Conservation (phyloP, 1,139 yeast species). For the Keqinozyma sinolaborantium region DNA sequence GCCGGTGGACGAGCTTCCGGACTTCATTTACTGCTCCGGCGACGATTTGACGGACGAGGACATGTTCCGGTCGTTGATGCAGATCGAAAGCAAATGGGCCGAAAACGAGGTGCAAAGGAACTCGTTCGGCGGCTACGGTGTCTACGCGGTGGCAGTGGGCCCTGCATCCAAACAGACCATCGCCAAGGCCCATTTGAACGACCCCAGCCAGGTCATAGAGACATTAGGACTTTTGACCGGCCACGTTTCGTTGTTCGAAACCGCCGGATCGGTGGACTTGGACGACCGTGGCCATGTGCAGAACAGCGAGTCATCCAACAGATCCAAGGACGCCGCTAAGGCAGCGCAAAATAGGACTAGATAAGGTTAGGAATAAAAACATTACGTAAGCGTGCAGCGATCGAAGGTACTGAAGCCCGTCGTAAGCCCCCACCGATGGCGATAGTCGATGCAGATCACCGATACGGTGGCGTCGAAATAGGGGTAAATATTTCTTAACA, state of each 20-base stretch:
- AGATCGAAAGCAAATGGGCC: slow-evolving; percentile 52
- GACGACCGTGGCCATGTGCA: slow-evolving; percentile 71
- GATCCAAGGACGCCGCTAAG: slow-evolving; percentile 22
- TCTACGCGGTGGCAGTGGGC: slow-evolving; percentile 91
- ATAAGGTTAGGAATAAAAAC: no score
- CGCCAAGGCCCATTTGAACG: slow-evolving; percentile 84
- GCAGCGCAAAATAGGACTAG: background rate
- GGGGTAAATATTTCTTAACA: no score
- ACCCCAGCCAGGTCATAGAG: slow-evolving; percentile 82
- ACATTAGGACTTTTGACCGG: slow-evolving; percentile 80
- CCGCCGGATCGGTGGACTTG: slow-evolving; percentile 69
- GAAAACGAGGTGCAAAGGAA: slow-evolving; percentile 34
- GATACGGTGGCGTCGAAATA: no score
- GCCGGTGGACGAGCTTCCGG: slow-evolving; percentile 56
- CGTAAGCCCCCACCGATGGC: no score
- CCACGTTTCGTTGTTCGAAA: slow-evolving; percentile 68
- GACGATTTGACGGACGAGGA: slow-evolving; percentile 98
- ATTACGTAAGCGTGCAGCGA: no score
- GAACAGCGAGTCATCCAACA: slow-evolving; percentile 42
- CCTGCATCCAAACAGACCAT: slow-evolving; percentile 88
- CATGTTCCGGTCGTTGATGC: slow-evolving; percentile 78
- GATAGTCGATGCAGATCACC: no score
- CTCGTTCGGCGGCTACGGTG: slow-evolving; percentile 53
- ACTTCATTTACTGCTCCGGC: slow-evolving; percentile 85
- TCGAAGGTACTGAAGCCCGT: no score